phyloP scores from a whole-genome alignment of 2,329 filamentous ascomycete genomes.

The Diaporthe eres region DNA sequence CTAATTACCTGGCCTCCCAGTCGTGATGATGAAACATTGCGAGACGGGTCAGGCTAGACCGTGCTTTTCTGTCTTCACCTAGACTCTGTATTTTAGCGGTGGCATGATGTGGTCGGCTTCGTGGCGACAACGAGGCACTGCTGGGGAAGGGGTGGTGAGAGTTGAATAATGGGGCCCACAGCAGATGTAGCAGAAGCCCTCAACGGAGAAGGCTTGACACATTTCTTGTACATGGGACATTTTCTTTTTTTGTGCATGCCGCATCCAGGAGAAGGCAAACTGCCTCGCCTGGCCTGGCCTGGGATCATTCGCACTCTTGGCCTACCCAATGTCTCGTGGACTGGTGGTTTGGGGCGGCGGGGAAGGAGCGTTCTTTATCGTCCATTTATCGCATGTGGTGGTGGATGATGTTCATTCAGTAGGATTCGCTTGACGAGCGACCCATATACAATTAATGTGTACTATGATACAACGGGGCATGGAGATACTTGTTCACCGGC shows the following conservation, averaged over 20 bases:
- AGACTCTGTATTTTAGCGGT: neutral
- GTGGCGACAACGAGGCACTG: no score
- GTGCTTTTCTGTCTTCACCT: neutral
- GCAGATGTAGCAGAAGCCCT: neutral
- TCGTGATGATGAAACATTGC: constrained; percentile 53
- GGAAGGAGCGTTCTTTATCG: neutral
- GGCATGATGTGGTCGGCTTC: neutral
- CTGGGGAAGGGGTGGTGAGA: no score
- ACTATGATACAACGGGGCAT: constrained; percentile 25
- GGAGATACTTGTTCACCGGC: neutral
- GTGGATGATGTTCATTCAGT: neutral
- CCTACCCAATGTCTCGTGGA: neutral
- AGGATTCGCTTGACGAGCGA: neutral
- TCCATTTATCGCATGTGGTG: neutral
- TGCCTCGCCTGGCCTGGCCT: neutral
- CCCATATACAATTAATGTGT: constrained; percentile 37
- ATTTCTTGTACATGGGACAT: constrained; percentile 24
- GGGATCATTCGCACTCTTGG: neutral
- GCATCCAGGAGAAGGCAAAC: neutral
- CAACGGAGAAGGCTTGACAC: neutral
- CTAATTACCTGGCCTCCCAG: constrained; percentile 69
- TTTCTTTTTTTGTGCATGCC: constrained; percentile 16
- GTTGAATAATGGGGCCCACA: neutral
- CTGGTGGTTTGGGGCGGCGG: neutral
- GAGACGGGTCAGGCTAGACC: neutral